Evolutionary conservation across 2,329 filamentous ascomycete species (phyloP).

Genomic region (Xylaria hypoxylon): DNA sequence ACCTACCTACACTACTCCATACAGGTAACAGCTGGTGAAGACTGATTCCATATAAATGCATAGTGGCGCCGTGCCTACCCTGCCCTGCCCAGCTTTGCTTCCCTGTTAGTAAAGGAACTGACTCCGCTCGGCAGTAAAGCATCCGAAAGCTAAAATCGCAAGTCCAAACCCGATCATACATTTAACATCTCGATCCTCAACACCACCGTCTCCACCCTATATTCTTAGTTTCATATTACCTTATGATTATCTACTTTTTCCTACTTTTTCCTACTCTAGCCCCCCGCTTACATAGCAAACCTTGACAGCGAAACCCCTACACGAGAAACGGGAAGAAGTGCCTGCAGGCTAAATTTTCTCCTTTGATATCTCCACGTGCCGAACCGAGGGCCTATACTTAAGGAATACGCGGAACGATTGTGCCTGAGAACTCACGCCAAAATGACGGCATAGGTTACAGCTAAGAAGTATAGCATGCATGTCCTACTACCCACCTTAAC

Average conservation of each 20-base stretch:
- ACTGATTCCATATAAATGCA: too few relatives aligned
- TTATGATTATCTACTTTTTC: conserved; percentile 12
- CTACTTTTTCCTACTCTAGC: not conserved
- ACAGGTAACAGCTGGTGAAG: too few relatives aligned
- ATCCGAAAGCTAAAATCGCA: conserved; percentile 3
- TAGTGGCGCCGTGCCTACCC: not conserved
- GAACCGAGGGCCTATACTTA: not conserved
- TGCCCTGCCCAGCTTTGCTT: not conserved
- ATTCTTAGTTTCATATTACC: conserved; percentile 5
- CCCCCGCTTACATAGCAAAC: conserved; percentile 5
- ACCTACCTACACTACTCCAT: too few relatives aligned
- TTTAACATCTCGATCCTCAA: conserved; percentile 44
- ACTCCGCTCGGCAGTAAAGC: conserved; percentile 8
- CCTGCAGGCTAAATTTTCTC: not conserved
- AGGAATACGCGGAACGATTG: not conserved
- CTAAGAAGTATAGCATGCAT: not conserved
- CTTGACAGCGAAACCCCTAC: not conserved
- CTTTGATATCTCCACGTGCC: not conserved
- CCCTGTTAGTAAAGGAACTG: not conserved
- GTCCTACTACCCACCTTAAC: not conserved
- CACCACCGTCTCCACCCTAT: conserved; percentile 25
- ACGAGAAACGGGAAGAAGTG: conserved; percentile 18
- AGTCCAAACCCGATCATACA: conserved; percentile 39
- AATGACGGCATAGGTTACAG: conserved; percentile 7
- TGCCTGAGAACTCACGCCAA: not conserved